Base-by-base conservation (phyloP, 1,284 basidiomycete species). In the Tilletia walkeri region DNA sequence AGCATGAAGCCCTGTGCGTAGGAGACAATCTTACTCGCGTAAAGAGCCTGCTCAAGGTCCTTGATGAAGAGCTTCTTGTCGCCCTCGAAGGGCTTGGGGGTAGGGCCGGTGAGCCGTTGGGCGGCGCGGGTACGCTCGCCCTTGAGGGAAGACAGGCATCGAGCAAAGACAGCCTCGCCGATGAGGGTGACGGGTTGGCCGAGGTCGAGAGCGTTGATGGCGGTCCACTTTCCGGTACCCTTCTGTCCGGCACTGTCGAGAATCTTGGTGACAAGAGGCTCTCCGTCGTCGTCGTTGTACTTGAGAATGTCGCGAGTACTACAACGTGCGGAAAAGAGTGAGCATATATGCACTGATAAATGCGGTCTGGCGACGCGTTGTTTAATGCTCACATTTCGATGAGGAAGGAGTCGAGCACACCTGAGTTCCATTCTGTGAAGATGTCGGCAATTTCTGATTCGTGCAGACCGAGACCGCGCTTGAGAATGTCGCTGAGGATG, bases 201-300 rank as follows among this genome's bases (percentile, higher is more conserved):
- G 78, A 94, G 91, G 82, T 99, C 96, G 77, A 99, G 90, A 73
- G 96, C 96, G 84, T 94, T 93, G 83, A 98, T 92, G 76, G 96
- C 96, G 73, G 96, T 99, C 96, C 96, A 99, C 87, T 99, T 99
- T 72, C 96, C 96, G 77, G 96, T 99, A 85, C 96, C 96, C 88
- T 99, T 99, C 86, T 99, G 96, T 72, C 95, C 96, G 75, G 96
- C 96, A 20, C 75, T 75, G 77, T 82, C 80, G 67, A 97, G 89
- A 82, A 99, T 96, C 87, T 99, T 99, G 83, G 87, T 88, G 76
- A 99, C 89, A 77, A 99, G 89, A 70, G 94, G 92, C 81, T 86
- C 88, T 72, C 95, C 95, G 85, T 99, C 95, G 72, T 92, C 91
- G 84, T 99, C 96, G 85, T 97, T 95, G 89, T 78, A 81, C 69